Base-by-base conservation (phyloP, 495 filamentous ascomycete genomes). In the Aspergillus indologenus region DNA sequence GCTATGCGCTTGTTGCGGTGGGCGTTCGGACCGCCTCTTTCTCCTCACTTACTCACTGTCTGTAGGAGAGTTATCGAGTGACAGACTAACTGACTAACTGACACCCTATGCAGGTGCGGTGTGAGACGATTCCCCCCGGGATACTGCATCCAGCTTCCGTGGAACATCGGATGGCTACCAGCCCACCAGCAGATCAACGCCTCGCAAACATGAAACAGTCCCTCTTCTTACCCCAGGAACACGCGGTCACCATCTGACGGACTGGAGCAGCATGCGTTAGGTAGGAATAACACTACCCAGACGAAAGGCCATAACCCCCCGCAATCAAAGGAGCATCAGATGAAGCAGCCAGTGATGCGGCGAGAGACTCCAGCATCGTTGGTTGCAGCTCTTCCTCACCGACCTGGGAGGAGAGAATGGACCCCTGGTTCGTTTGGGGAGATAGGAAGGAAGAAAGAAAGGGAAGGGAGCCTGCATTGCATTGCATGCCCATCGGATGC, bases 401-500 rank as follows among this genome's bases (percentile, higher is more conserved):
- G 56, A 57, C 55, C 12, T 40, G 34, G 34, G 12, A 11, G 34
- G 12, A 11, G 34, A 40, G 34, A 40, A 40, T 11, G 5, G 34
- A 15, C 34, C 45, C 34, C 47, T 58, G 44, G 31, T 52, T 26
- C 26, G 14, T 47, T 17, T 9, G 24, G 19, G 12, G 43, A 47
- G 19, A 42, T n/a, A n/a, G n/a, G 26, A 29, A 29, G 9, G 26
- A 9, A 29, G 4, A 9, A 9, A 29, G 26, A 9, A 4, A 4
- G 9, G 26, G 26, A 9, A 56, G 20, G 12, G 54, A 55, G 52
- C 58, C 45, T 61, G 59, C 59, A 61, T 56, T 51, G 59, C 59
- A 62, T 62, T 48, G 60, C 60, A 56, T 53, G 48, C 31, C 51
- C 44, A 49, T 54, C 48, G 44, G 45, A 42, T 40, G 46, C 54